Evolutionary conservation across 2,329 filamentous ascomycete species (phyloP).

Genomic region (Fonsecaea monophora): DNA sequence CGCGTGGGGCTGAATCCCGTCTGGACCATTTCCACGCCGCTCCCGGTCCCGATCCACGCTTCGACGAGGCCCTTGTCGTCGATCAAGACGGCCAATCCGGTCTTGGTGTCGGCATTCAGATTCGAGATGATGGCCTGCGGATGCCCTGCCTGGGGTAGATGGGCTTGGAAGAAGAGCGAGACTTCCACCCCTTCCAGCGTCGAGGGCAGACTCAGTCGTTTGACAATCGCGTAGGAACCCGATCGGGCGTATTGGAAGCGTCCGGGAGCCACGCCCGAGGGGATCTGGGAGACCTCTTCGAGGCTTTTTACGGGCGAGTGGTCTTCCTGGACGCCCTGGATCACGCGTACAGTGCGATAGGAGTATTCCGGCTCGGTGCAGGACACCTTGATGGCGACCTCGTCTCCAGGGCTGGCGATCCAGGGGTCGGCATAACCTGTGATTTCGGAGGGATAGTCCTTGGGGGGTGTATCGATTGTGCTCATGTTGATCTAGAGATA

Average conservation of each 20-base stretch:
- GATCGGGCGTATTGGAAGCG: conserved; percentile 24
- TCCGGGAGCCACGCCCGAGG: conserved; percentile 18
- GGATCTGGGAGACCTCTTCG: conserved; percentile 23
- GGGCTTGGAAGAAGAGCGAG: conserved; percentile 28
- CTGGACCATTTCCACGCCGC: conserved; percentile 13
- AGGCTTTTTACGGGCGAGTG: conserved; percentile 14
- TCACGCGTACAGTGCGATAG: conserved; percentile 28
- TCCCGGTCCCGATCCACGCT: conserved; percentile 23
- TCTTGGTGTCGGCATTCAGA: conserved; percentile 20
- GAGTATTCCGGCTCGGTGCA: conserved; percentile 33
- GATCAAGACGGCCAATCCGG: conserved; percentile 29
- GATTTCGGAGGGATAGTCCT: conserved; percentile 30
- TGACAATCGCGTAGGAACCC: conserved; percentile 29
- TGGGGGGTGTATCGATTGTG: conserved; percentile 11
- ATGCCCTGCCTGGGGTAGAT: conserved; percentile 20
- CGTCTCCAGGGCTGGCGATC: conserved; percentile 27
- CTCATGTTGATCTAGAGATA: conserved; percentile 4
- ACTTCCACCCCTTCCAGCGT: conserved; percentile 10
- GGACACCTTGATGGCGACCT: conserved; percentile 31
- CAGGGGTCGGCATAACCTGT: conserved; percentile 34
- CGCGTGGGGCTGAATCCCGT: conserved; percentile 20
- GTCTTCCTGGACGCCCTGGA: conserved; percentile 25
- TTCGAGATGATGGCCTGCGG: conserved; percentile 28
- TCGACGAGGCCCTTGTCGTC: conserved; percentile 17
- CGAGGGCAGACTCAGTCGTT: conserved; percentile 1